Conservation (phyloP, 495 filamentous ascomycete genomes). For the Penicillium tannophilum region DNA sequence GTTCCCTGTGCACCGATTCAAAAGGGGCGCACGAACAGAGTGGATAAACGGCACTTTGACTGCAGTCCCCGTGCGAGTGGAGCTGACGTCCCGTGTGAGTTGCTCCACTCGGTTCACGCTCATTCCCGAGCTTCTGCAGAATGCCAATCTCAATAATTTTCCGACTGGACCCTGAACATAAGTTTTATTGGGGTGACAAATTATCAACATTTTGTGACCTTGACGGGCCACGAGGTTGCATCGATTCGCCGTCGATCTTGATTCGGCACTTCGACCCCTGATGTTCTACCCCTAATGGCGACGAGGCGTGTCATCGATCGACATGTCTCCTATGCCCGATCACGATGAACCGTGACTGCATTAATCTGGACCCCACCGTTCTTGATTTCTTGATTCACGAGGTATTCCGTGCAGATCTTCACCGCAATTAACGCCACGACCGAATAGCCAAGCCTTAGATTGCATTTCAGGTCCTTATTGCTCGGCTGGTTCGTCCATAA, state of each 20-base stretch:
- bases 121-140: conserved; percentile 18
- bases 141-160: conserved; percentile 22
- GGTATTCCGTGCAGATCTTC: conserved; percentile 24
- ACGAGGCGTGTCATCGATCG: too few relatives aligned
- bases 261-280: background rate
- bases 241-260: background rate
- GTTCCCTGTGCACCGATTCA: too few relatives aligned
- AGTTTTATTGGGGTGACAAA: too few relatives aligned
- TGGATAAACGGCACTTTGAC: background rate
- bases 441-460: conserved; percentile 7
- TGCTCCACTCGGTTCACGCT: background rate
- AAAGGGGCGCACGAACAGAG: too few relatives aligned
- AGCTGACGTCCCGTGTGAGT: background rate
- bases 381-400: conserved; percentile 19
- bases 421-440: conserved; percentile 18
- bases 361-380: conserved; percentile 24
- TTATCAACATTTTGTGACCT: background rate
- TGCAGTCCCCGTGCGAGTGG: background rate
- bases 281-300: background rate
- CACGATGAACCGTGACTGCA: conserved; percentile 15
- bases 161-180: conserved; percentile 10
- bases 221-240: background rate
- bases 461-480: conserved; percentile 9
- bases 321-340: background rate
- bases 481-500: conserved; percentile 10